Percentiles rank a stretch among this genome's conserved stretches.
Conservation (phyloP, 2,329 filamentous ascomycete species). For the Graphium sp. region DNA sequence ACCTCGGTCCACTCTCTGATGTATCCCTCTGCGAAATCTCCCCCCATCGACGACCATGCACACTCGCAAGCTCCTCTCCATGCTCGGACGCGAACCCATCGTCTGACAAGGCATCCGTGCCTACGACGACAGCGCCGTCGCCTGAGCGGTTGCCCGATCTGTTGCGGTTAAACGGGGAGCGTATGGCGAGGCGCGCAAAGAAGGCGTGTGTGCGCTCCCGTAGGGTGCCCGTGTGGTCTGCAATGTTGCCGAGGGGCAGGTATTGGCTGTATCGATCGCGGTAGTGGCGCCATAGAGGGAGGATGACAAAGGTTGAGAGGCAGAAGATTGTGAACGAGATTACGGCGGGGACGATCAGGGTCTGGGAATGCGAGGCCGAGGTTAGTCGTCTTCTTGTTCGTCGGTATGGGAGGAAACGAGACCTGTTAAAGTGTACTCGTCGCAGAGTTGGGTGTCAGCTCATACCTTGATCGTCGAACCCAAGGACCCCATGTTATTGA, state of each 20-base stretch:
- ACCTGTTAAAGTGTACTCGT: too few species aligned
- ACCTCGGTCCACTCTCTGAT: slow-evolving; percentile 35
- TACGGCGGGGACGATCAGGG: slow-evolving; percentile 50
- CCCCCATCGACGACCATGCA: slow-evolving; percentile 30
- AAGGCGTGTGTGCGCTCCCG: slow-evolving; percentile 12
- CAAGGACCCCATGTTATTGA: too few species aligned
- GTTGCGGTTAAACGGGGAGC: too few species aligned
- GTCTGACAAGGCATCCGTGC: slow-evolving; percentile 17
- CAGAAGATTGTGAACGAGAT: slow-evolving; percentile 57
- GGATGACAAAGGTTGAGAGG: slow-evolving; percentile 42
- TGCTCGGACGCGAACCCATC: slow-evolving; percentile 45
- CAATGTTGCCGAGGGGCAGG: slow-evolving; percentile 49
- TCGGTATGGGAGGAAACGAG: too few species aligned
- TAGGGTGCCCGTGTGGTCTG: slow-evolving; percentile 35
- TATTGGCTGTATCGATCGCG: slow-evolving; percentile 58
- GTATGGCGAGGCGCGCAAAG: slow-evolving; percentile 10
- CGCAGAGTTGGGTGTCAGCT: too few species aligned
- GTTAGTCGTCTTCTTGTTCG: too few species aligned
- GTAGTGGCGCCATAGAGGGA: slow-evolving; percentile 55
- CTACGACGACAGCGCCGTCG: slow-evolving; percentile 21
- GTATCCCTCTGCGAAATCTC: slow-evolving; percentile 20
- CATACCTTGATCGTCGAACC: too few species aligned
- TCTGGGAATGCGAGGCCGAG: too few species aligned
- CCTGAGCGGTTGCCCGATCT: slow-evolving; percentile 11
- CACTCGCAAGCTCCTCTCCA: slow-evolving; percentile 51